Evolutionary conservation across 306 rosid genomes (phyloP).

Genomic region (Begonia masoniana): DNA sequence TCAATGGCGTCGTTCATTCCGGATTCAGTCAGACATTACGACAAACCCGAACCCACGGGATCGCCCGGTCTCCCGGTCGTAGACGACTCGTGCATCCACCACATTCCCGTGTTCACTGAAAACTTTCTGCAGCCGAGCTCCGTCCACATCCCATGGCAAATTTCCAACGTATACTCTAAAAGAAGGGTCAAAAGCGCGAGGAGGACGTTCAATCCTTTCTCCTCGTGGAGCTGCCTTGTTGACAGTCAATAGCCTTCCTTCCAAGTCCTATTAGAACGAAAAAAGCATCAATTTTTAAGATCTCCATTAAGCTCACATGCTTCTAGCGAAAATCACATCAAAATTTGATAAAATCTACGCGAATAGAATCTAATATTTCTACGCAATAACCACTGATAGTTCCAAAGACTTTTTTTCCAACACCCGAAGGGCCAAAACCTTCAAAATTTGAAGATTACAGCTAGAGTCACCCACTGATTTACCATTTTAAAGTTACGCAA

Average conservation of each 20-base stretch:
- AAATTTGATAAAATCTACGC: too few relatives aligned
- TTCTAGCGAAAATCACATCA: too few relatives aligned
- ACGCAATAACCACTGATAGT: too few relatives aligned
- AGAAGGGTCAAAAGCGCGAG: constrained; percentile 27
- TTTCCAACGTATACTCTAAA: constrained; percentile 70
- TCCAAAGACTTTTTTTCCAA: too few relatives aligned
- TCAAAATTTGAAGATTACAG: too few relatives aligned
- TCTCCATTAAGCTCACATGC: too few relatives aligned
- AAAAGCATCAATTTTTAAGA: too few relatives aligned
- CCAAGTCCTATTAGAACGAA: constrained; percentile 32
- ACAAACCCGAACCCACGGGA: constrained; percentile 99
- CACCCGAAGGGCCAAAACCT: too few relatives aligned
- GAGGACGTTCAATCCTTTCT: constrained; percentile 42
- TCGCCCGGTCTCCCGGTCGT: constrained; percentile 79
- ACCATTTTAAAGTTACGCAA: too few relatives aligned
- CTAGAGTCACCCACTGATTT: too few relatives aligned
- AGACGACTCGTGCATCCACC: constrained; percentile 56
- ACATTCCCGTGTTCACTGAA: constrained; percentile 80
- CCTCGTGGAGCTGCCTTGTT: constrained; percentile 93
- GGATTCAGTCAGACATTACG: constrained; percentile 51
- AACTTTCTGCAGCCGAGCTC: constrained; percentile 46
- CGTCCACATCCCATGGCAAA: constrained; percentile 82
- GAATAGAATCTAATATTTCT: too few relatives aligned
- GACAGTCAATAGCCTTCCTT: constrained; percentile 69
- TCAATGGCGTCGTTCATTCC: constrained; percentile 80